Base-by-base conservation (phyloP, 192 early-diverging fungal species). In the Coemansia sp. region DNA sequence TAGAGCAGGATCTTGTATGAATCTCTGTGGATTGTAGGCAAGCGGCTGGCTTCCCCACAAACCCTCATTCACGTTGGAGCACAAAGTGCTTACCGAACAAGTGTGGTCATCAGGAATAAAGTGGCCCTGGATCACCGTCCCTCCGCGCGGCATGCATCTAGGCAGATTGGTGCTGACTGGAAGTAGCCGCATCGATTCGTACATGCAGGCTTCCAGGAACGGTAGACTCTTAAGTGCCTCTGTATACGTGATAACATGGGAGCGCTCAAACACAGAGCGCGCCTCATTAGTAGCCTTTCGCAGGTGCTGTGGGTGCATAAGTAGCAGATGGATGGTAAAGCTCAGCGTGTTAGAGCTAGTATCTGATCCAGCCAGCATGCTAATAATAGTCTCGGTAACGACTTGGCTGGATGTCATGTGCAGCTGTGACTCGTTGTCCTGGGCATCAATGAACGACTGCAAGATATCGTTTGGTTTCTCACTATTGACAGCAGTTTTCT, bases 361-460 rank as follows among this genome's bases (percentile, higher is more conserved):
- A 40, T 83, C 80, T 0, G 80, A 57, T 15, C 80, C 80, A 7
- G 71, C 80, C 16, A 83, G 32, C 60, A 83, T 45, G 19, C 47
- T 68, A 12, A 71, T 50, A 4, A 77, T 76, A 5, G 68, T 77
- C 44, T 83, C 80, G 0, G 80, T 42, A n/a, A 72, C 45, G 2
- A 83, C 69, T 49, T 83, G 75, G 19, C 42, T 42, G 10, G 65
- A 6, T 5, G 74, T 77, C 80, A 83, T 77, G 1, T 43, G 61
- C 42, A 71, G 56, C 18, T 65, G 53, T 5, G 71, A 69, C 16
- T 74, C 66, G 6, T 68, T 68, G 50, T 83, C 80, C 63, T 77
- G 66, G 0, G 75, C 74, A 48, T 83, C 80, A 50, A 83, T 71
- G 23, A 77, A 77, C 3, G 75, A 53, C 60, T 83, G 80, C 60